phyloP scores from a whole-genome alignment of 2,329 filamentous ascomycete genomes.

The Sporothrix sp. region DNA sequence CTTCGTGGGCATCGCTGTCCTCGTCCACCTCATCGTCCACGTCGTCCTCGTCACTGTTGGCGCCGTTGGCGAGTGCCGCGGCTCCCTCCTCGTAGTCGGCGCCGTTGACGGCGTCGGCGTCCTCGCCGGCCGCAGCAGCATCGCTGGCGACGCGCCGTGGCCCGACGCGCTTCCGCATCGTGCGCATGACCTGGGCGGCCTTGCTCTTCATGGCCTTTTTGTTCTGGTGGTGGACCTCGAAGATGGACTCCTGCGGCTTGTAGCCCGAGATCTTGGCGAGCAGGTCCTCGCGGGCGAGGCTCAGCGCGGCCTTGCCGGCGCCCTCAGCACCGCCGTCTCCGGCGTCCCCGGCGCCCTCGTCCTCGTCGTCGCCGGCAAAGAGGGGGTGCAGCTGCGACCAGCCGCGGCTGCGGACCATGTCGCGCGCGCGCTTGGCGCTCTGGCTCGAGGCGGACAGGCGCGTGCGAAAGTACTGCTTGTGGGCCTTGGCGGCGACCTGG shows the following conservation, averaged over 20 bases:
- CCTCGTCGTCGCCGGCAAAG: constrained; percentile 47
- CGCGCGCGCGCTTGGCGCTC: constrained; percentile 79
- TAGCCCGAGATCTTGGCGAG: constrained; percentile 81
- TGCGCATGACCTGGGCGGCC: constrained; percentile 67
- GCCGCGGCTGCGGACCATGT: constrained; percentile 57
- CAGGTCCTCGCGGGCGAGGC: constrained; percentile 71
- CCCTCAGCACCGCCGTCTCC: constrained; percentile 33
- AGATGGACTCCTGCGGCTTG: constrained; percentile 88
- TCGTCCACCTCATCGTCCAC: no score
- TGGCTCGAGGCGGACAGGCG: constrained; percentile 82
- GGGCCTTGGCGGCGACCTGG: constrained; percentile 71
- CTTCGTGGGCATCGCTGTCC: constrained; percentile 14
- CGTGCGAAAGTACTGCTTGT: constrained; percentile 85
- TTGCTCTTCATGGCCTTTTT: constrained; percentile 52
- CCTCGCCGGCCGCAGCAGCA: constrained; percentile 25
- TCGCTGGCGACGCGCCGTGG: constrained; percentile 36
- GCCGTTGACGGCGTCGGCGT: constrained; percentile 33
- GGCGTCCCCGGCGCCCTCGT: constrained; percentile 34
- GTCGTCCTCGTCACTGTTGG: constrained; percentile 52
- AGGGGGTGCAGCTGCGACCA: constrained; percentile 72
- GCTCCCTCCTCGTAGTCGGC: constrained; percentile 23
- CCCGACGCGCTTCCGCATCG: constrained; percentile 59
- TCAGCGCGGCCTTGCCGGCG: constrained; percentile 25
- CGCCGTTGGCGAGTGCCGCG: constrained; percentile 20
- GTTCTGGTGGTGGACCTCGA: constrained; percentile 68